Evolutionary conservation across 169 alveolate species (phyloP), one percentile per base, ranked within the genome.

Genomic region (Babesia sp.): DNA sequence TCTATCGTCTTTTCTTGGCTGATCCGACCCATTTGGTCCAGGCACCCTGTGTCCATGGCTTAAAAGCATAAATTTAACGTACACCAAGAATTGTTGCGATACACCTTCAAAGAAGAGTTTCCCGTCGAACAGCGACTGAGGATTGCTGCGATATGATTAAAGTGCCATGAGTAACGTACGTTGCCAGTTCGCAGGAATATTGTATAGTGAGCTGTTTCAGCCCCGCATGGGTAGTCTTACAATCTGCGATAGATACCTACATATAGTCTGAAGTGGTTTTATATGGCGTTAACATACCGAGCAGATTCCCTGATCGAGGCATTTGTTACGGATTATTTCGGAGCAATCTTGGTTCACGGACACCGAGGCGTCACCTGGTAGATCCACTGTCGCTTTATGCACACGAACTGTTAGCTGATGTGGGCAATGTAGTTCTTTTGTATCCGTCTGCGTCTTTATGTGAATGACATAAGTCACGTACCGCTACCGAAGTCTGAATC

Each of bases 171-270:
- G 3, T 16, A 24, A 58, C 68, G 7, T 16, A 76, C 87, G 9
- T 59, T 26, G 87, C 31, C 7, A 64, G 83, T 31, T 79, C 87
- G 41, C 87, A 79, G 2, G 87, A 53, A 39, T 70, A 79, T 50
- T 70, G 66, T 14, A 79, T 41, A 16, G 22, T 26, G 42, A 76
- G 12, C 7, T 18, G 68, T 5, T 48, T 20, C 37, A 37, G 5
- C 16, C 46, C 8, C 50, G 31, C 22, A 29, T 34, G 50, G 24
- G n/a, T 18, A n/a, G 6, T 37, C 20, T 39, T 50, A 28, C 77
- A 74, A 22, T 63, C 85, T 26, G 44, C 26, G 3, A 46, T 29
- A 6, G 53, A n/a, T 4, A 63, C 78, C 85, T 63, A 20, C 4
- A 33, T 12, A 45, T 3, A 28, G 29, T 26, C 22, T 1, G 4